Conservation (phyloP, 1,284 basidiomycete species). For the Phellopilus nigrolimitatus region DNA sequence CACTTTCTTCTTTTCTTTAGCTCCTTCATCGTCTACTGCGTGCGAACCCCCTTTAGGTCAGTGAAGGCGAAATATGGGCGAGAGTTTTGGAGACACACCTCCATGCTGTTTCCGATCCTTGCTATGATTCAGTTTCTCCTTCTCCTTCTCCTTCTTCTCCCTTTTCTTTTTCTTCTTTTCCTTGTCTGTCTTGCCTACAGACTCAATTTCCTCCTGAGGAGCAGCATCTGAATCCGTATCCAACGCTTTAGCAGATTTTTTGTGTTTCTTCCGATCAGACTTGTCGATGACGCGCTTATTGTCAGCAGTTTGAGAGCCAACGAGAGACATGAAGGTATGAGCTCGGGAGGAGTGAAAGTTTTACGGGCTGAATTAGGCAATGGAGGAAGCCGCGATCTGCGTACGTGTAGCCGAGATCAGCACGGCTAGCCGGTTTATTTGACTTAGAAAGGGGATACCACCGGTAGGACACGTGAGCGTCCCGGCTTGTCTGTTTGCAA, state of each 20-base stretch:
- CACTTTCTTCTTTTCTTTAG: constrained; percentile 18
- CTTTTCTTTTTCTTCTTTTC: constrained; percentile 27
- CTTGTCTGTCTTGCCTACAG: constrained; percentile 9
- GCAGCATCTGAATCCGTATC: neutral
- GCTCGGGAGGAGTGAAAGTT: too few relatives aligned
- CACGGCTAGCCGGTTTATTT: too few relatives aligned
- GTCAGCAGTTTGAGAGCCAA: constrained; percentile 23
- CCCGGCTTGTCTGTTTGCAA: too few relatives aligned
- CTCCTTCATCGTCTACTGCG: neutral
- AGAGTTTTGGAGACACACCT: too few relatives aligned
- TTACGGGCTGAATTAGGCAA: too few relatives aligned
- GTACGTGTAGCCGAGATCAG: too few relatives aligned
- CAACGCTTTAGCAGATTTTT: neutral
- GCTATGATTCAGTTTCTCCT: neutral
- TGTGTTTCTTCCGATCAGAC: neutral
- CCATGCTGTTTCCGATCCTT: neutral
- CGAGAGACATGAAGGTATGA: too few relatives aligned
- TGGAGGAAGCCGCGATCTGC: too few relatives aligned
- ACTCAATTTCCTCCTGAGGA: neutral
- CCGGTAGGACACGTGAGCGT: too few relatives aligned
- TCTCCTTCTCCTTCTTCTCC: constrained; percentile 19
- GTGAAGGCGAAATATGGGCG: neutral
- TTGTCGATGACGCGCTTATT: constrained; percentile 18
- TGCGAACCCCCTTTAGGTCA: neutral
- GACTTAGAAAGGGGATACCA: too few relatives aligned